Evolutionary conservation across 495 filamentous ascomycete species (phyloP), one percentile per base, ranked within the genome.

Genomic region (Lasiosphaeria miniovina): DNA sequence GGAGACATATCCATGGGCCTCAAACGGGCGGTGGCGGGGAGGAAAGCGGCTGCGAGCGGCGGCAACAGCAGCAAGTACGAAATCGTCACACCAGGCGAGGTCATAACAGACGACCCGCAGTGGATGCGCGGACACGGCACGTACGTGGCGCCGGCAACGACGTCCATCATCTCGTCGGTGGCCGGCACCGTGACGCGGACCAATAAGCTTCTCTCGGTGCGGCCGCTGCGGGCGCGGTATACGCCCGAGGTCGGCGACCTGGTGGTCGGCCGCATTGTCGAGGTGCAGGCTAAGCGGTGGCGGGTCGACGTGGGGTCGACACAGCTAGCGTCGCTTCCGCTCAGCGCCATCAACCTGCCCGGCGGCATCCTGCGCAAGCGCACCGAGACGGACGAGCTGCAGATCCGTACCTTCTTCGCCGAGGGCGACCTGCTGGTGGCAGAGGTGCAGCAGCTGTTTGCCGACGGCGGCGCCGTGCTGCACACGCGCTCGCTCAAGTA

Each of bases 111-210:
- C 64, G 91, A 96, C 74, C 87, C 92, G 6, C 93, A 98, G 80
- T 98, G 92, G 92, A 98, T 98, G 91, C 84, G 91, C 76, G 91
- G 91, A 67, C 91, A 96, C 74, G 91, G 91, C 54, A 95, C 91
- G 43, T 90, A 86, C 71, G 80, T 84, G 31, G 76, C 81, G 38
- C 72, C 84, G 7, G 64, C 76, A 52, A 82, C 83, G 9, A 81
- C 83, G 6, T 81, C 83, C 33, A 98, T 98, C 66, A 80, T 86
- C 53, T 90, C 90, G 46, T 93, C 93, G 0, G 86, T 98, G 36
- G 90, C 91, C 5, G 94, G 94, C 68, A 93, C 86, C 17, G 74
- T 97, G 5, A 84, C 86, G 52, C 92, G 91, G 63, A 96, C 92
- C 58, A 98, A 98, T 82, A 98, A 98, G 73, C 84, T 98, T 4